Base-by-base conservation (phyloP, 306 rosid genomes). In the Castanea sativa region DNA sequence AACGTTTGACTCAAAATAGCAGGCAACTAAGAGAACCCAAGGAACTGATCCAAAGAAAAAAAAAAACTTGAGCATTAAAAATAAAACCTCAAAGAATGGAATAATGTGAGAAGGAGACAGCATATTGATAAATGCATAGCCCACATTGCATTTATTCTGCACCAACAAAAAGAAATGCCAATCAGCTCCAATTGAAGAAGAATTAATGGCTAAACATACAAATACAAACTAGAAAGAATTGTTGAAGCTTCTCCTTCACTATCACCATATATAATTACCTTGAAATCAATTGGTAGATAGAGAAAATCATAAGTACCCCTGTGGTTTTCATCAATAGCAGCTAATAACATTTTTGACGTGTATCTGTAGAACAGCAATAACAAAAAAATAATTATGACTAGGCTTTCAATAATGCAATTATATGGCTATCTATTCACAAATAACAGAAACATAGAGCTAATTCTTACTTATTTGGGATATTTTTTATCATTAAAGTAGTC, bases 101-200 rank as follows among this genome's bases (percentile, higher is more conserved):
- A 96, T 78, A 32, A 96, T 93, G 68, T 89, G 94, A 4, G 90
- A 77, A 63, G 98, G 98, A 82, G 99, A 93, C 80, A 91, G 87
- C 99, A 96, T 91, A 88, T 96, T 96, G 90, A 96, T 96, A 89
- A 96, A 96, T 76, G 99, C 99, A 69, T 96, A 95, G 65, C 99
- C 99, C 77, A 95, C 98, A 33, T 96, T 96, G 84, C 98, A 96
- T 86, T 96, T 96, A 82, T 96, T 96, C 99, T 96, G 97, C 85
- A 85, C 63, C 77, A 58, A 56, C 69, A 61, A 76, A n/a, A 52
- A 20, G 30, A 58, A 71, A 52, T 58, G 9, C 5, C 18, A 52
- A 78, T 85, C 81, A 83, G 86, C 30, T 79, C 63, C 72, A 58
- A 19, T 52, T 30, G 25, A 60, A 67, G 6, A 60, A 43, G 72